Base-by-base conservation (phyloP, 2,329 filamentous ascomycete species). In the Cladophialophora bantiana region DNA sequence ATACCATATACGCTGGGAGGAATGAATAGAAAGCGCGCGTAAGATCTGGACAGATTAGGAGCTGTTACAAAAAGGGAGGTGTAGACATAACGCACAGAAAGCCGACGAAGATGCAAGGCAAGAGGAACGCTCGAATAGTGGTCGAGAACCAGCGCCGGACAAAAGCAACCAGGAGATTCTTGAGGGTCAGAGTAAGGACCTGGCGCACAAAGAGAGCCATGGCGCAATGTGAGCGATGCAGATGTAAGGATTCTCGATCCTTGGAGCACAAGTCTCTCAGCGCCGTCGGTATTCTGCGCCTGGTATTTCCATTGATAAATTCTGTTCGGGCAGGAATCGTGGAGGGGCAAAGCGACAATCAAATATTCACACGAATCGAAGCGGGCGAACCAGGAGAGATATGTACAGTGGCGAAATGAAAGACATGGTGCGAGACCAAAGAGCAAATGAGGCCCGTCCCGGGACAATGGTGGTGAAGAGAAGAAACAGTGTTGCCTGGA, bases 1-100 rank as follows among this genome's bases (percentile, higher is more conserved):
- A 97, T 88, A 53, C 94, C 94, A 74, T 85, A 96, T 2, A 84
- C 80, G 0, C 90, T 90, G 1, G 91, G 90, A 0, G 92, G 90
- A 3, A 94, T 86, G 74, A 96, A 94, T 69, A 97, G 86, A 76
- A 94, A 94, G 72, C 91, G 89, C 15, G 92, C 90, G 77, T 90
- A 94, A 61, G 82, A 81, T 55, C 85, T 85, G 72, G 80, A 79
- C 74, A 81, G 81, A 77, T 82, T 80, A 67, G 63, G 67, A 54
- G 53, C 59, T 48, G n/a, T 45, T 3, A 32, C 20, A 26, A 36
- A 18, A 56, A 15, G 15, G n/a, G 20, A 54, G 55, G 13, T 13
- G 3, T 10, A 36, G 32, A 18, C 42, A 48, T 7, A 18, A 71
- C 74, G 42, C 61, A 78, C 74, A 81, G 70, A 74, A 83, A 82